Percentiles rank a stretch among this genome's conserved stretches.
Conservation (phyloP, 75 land plant genomes). For the Pinus tabuliformis region DNA sequence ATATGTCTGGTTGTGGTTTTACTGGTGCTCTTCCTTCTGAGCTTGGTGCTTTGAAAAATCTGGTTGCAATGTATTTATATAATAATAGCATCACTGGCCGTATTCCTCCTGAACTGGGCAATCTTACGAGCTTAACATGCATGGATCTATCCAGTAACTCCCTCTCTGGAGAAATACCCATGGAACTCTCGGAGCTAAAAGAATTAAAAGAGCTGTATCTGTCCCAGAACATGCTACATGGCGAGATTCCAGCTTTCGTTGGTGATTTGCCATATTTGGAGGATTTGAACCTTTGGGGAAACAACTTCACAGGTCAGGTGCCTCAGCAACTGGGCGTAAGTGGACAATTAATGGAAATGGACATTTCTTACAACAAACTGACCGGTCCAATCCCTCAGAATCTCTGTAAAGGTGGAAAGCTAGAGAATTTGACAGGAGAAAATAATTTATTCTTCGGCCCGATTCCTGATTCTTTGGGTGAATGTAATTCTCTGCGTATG, state of each 20-base stretch:
- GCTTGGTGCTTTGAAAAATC: slow-evolving; percentile 36
- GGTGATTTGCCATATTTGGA: slow-evolving; percentile 59
- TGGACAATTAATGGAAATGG: background rate
- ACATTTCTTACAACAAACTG: slow-evolving; percentile 18
- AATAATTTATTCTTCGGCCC: slow-evolving; percentile 64
- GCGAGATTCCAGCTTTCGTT: slow-evolving; percentile 56
- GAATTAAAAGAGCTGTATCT: slow-evolving; percentile 55
- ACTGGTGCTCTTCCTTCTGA: slow-evolving; percentile 55
- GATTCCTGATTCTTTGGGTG: slow-evolving; percentile 59
- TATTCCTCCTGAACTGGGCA: slow-evolving; percentile 64
- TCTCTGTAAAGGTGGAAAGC: slow-evolving; percentile 58
- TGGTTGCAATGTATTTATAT: slow-evolving; percentile 55
- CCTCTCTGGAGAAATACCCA: slow-evolving; percentile 67
- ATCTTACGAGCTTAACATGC: slow-evolving; percentile 36
- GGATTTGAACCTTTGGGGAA: slow-evolving; percentile 58
- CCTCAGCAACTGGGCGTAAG: background rate
- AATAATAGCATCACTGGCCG: slow-evolving; percentile 53
- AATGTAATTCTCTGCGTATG: slow-evolving; percentile 57
- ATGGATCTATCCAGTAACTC: slow-evolving; percentile 67
- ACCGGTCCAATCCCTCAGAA: slow-evolving; percentile 61
- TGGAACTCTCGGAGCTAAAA: slow-evolving; percentile 34
- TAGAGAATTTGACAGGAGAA: slow-evolving; percentile 63
- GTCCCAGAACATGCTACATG: slow-evolving; percentile 69
- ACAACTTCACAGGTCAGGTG: slow-evolving; percentile 61
- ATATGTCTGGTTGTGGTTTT: slow-evolving; percentile 56